Conservation (phyloP, 768 basidiomycete genomes). For the Termitomyces sp. region DNA sequence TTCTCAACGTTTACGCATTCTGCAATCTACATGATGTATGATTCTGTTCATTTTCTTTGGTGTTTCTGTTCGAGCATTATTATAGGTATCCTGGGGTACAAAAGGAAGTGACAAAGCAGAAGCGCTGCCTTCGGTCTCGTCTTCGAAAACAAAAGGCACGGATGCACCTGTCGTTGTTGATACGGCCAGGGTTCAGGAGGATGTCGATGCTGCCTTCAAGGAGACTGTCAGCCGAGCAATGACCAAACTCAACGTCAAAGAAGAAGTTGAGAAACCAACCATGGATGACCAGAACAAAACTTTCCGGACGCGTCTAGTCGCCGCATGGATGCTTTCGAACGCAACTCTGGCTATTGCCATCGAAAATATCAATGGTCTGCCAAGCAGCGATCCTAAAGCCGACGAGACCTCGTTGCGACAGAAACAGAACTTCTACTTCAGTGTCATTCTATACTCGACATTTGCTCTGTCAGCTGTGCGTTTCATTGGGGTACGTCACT, state of each 20-base stretch:
- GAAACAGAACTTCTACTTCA: slow-evolving; percentile 63
- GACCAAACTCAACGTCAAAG: slow-evolving; percentile 65
- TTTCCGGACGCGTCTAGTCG: slow-evolving; percentile 86
- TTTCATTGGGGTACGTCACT: slow-evolving; percentile 65
- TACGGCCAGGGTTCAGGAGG: slow-evolving; percentile 76
- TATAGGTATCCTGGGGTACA: slow-evolving; percentile 87
- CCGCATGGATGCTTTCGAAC: slow-evolving; percentile 75
- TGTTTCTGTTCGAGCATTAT: slow-evolving; percentile 1
- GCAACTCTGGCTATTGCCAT: slow-evolving; percentile 71
- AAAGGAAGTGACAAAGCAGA: slow-evolving; percentile 95
- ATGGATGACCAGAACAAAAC: slow-evolving; percentile 90
- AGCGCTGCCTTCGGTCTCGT: slow-evolving; percentile 83
- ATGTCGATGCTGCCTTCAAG: slow-evolving; percentile 89
- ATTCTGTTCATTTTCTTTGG: slow-evolving; percentile 3
- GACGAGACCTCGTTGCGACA: slow-evolving; percentile 39
- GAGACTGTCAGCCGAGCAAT: slow-evolving; percentile 87
- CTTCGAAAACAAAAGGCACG: slow-evolving; percentile 73
- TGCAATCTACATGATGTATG: slow-evolving; percentile 90
- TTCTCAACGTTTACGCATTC: slow-evolving; percentile 96
- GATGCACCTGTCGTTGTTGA: slow-evolving; percentile 84
- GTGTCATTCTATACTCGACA: slow-evolving; percentile 76
- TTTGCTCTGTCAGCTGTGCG: slow-evolving; percentile 70
- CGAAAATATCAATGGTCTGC: slow-evolving; percentile 68
- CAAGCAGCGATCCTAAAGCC: slow-evolving; percentile 24
- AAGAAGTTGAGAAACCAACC: slow-evolving; percentile 72